phyloP scores from a whole-genome alignment of 164 flowering plant species.

The Vitis rotundifolia region DNA sequence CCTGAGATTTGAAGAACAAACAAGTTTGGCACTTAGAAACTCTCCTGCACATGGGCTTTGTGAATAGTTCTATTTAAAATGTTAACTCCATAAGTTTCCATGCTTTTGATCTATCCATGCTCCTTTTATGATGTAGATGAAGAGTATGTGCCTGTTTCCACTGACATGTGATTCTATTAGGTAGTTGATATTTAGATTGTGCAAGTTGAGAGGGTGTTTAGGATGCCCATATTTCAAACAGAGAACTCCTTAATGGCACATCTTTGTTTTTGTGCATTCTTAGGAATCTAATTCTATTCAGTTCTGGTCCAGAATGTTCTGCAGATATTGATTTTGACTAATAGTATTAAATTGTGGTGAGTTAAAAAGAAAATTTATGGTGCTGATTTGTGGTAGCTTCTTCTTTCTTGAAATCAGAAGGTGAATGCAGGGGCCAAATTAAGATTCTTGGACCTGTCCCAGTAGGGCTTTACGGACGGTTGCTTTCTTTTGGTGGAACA shows the following conservation, averaged over 20 bases:
- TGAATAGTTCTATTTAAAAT: too few relatives aligned
- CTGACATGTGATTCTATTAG: neutral
- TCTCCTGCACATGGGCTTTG: too few relatives aligned
- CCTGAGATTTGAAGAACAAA: too few relatives aligned
- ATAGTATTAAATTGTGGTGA: too few relatives aligned
- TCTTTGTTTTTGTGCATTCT: neutral
- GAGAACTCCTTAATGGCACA: neutral
- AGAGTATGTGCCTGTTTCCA: too few relatives aligned
- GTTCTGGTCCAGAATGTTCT: neutral
- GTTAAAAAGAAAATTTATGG: neutral
- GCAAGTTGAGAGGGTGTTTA: neutral
- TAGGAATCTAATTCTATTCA: neutral
- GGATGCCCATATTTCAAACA: neutral
- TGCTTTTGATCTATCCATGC: neutral
- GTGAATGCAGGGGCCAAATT: neutral
- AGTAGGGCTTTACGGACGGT: constrained; percentile 8
- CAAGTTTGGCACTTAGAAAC: too few relatives aligned
- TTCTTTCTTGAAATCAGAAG: constrained; percentile 1
- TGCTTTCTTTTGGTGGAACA: constrained; percentile 17
- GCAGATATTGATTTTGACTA: neutral
- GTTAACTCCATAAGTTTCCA: too few relatives aligned
- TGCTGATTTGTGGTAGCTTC: neutral
- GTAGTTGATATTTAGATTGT: neutral
- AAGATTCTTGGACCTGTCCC: constrained; percentile 7
- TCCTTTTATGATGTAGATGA: neutral